Base-by-base conservation (phyloP, 1,139 yeast genomes). In the Candida glucosophila region DNA sequence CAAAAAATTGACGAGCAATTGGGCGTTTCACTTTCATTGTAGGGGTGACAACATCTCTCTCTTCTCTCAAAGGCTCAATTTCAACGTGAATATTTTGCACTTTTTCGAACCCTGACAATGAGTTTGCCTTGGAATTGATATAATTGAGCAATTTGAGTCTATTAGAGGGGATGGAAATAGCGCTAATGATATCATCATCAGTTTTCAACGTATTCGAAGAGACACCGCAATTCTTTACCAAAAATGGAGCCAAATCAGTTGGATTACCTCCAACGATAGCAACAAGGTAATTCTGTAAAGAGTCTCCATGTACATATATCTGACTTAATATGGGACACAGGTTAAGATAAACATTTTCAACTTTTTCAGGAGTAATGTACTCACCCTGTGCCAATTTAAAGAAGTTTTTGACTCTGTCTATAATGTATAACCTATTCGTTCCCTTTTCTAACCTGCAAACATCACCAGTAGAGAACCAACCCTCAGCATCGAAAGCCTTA, bases 11-110 rank as follows among this genome's bases (percentile, higher is more conserved):
- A 19, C 64, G 54, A 7, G 83, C 81, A 22, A 63, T 55, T 5
- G 70, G 67, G 40, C 93, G 61, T 54, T 75, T 78, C 35, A 79
- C 66, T 54, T 81, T 81, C 45, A 80, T 53, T 2, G 93, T 80
- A 22, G 92, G 92, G 4, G 93, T 81, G 22, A 80, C 52, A 9
- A 74, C 70, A 27, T 74, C 77, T 32, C 73, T 71, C 24, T 70
- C 79, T 17, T 73, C 52, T 16, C 67, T 73, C 46, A 81, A 66
- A 2, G 92, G 88, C 35, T 80, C 90, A 26, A 78, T 46, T 19
- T 60, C 74, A 27, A 78, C 58, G 22, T 51, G 49, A 14, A 76
- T 47, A 40, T 81, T 80, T 49, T 76, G 79, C 26, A 81, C 36
- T 46, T 67, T 72, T 47, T 81, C 92, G 43, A 76, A 80, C 41